Percentiles rank a stretch among this genome's conserved stretches.
Conservation (phyloP, 1,139 yeast genomes). For the Meyerozyma sp. region DNA sequence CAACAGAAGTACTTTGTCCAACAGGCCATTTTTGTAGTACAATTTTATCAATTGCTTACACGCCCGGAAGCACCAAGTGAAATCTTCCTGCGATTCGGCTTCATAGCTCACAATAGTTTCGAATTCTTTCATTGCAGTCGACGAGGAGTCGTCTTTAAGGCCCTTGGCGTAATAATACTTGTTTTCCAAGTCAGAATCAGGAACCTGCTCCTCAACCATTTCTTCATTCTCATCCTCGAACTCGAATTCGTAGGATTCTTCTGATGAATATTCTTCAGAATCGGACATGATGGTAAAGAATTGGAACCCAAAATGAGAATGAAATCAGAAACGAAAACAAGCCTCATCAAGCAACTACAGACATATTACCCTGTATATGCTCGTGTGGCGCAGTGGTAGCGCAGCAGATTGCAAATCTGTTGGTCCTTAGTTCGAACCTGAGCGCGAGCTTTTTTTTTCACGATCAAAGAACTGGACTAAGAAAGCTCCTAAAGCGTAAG, state of each 20-base stretch:
- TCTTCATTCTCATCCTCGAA: constrained; percentile 55
- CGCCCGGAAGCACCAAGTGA: constrained; percentile 52
- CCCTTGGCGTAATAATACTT: constrained; percentile 60
- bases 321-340: background rate
- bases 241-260: constrained; percentile 64
- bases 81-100: constrained; percentile 11
- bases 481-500: too few species aligned
- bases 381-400: constrained; percentile 88
- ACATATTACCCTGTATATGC: constrained; percentile 19
- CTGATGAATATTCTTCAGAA: constrained; percentile 51
- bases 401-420: constrained; percentile 91
- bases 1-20: constrained; percentile 28
- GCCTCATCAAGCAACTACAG: background rate
- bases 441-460: constrained; percentile 52
- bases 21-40: constrained; percentile 27
- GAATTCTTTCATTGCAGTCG: constrained; percentile 10
- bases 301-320: background rate
- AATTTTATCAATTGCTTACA: constrained; percentile 63
- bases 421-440: constrained; percentile 86
- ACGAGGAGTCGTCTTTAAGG: constrained; percentile 55
- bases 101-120: constrained; percentile 5
- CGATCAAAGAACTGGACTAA: too few species aligned
- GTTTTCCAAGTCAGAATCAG: constrained; percentile 38
- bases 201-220: constrained; percentile 22
- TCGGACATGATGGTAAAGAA: constrained; percentile 38